phyloP scores from a whole-genome alignment of 2,329 filamentous ascomycete species.

The Teratosphaeria pseudoeucalypti region DNA sequence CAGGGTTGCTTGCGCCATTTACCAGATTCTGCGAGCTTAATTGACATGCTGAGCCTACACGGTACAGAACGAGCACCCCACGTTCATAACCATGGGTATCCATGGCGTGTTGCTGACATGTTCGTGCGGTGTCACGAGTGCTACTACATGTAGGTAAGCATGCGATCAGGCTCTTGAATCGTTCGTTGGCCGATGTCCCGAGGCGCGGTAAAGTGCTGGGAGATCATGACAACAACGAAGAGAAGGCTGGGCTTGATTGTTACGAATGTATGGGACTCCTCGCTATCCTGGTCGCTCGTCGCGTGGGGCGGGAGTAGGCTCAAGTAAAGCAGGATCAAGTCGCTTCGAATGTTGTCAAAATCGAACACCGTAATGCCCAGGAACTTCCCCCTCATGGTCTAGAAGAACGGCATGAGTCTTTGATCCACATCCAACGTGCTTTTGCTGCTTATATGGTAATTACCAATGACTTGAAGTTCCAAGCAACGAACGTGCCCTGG shows the following conservation, averaged over 20 bases:
- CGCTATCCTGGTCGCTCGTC: not conserved
- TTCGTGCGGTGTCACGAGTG: not conserved
- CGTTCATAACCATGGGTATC: not conserved
- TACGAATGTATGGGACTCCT: not conserved
- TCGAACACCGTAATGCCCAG: slow-evolving; percentile 45
- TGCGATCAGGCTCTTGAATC: not conserved
- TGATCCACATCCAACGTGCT: slow-evolving; percentile 36
- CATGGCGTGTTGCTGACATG: not conserved
- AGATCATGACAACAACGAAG: not conserved
- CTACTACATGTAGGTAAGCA: too few species aligned
- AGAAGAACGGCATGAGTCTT: slow-evolving; percentile 29
- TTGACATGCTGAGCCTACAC: not conserved
- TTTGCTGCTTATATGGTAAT: slow-evolving; percentile 11
- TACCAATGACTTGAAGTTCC: not conserved
- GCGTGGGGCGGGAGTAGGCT: slow-evolving; percentile 11
- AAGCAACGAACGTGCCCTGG: slow-evolving; percentile 23
- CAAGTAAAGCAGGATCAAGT: slow-evolving; percentile 33
- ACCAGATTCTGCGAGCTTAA: not conserved
- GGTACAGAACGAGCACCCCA: not conserved
- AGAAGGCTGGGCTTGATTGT: not conserved
- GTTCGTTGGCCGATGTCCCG: not conserved
- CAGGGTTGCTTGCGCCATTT: not conserved
- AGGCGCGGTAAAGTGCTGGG: not conserved
- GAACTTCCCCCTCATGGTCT: slow-evolving; percentile 31
- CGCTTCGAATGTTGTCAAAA: slow-evolving; percentile 37